Base-by-base conservation (phyloP, 495 filamentous ascomycete species). In the Penicillium simplicissimum region DNA sequence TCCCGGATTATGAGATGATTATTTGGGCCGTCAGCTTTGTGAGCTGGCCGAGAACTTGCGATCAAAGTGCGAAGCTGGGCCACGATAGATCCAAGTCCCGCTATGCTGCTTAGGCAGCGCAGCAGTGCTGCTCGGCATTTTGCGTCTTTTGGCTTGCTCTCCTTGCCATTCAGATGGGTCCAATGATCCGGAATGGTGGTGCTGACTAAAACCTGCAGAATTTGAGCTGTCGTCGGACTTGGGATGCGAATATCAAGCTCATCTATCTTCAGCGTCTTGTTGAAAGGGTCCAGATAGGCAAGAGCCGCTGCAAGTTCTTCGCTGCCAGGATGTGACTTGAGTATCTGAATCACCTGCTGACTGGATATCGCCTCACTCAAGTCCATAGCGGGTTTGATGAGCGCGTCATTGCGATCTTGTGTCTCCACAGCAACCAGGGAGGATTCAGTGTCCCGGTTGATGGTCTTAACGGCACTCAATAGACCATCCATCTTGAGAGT, bases 161-260 rank as follows among this genome's bases (percentile, higher is more conserved):
- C 76, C 56, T 79, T 78, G 61, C 81, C 75, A 57, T 79, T 72
- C 31, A 92, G 63, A 33, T 82, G 62, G n/a, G 75, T 59, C 93
- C 93, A 97, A 72, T 90, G 92, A 64, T 90, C 87, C 6, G 90
- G 88, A 7, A 93, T 78, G 40, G 88, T 90, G 37, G 84, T 83
- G 37, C 77, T 85, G 58, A 92, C 84, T 64, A 97, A 74, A 10
- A 81, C 71, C 67, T 88, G 86, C 51, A 92, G 76, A 7, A 96
- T 83, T 66, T 92, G 88, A 6, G 91, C 83, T 54, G 84, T 76
- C 63, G 82, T 74, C 3, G 92, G 85, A 40, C 80, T 81, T 45
- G 90, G 87, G n/a, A 76, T 71, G 59, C 79, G 77, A 52, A 96
- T 83, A 61, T 84, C 81, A 64, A 92, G 87, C 15, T 68, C 69